These are phyloP conservation scores for Lasiodiplodia sp. DNA, from an alignment of 2,329 filamentous ascomycete genomes.

Conservation along the genomic window DNA sequence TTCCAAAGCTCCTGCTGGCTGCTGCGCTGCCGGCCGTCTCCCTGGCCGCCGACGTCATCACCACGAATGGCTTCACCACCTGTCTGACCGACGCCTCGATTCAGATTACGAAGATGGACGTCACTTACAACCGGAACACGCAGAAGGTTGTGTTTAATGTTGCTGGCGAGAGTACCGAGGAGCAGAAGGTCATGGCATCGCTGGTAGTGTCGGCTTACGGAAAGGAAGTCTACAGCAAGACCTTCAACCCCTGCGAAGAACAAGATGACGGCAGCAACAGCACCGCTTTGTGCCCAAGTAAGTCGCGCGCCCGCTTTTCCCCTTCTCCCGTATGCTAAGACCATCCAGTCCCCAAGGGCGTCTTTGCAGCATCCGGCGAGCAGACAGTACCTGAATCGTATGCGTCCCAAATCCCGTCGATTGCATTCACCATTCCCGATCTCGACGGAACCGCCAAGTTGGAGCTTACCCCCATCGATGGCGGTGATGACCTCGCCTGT, in stretches of 20 bases:
- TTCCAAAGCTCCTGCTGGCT: slow-evolving; percentile 47
- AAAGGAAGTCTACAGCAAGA: slow-evolving; percentile 76
- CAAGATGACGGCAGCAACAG: slow-evolving; percentile 68
- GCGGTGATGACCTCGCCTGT: slow-evolving; percentile 74
- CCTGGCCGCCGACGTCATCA: slow-evolving; percentile 74
- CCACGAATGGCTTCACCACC: slow-evolving; percentile 79
- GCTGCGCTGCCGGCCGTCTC: slow-evolving; percentile 54
- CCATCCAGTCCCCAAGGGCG: slow-evolving; percentile 70
- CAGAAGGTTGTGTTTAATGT: slow-evolving; percentile 82
- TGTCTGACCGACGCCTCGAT: slow-evolving; percentile 70
- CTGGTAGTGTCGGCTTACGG: slow-evolving; percentile 87
- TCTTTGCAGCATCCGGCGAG: slow-evolving; percentile 74
- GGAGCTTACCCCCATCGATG: slow-evolving; percentile 70
- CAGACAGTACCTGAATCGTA: slow-evolving; percentile 76
- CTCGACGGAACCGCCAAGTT: slow-evolving; percentile 86
- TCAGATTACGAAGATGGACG: slow-evolving; percentile 74
- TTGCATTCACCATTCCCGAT: slow-evolving; percentile 90
- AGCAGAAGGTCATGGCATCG: slow-evolving; percentile 80
- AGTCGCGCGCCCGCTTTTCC: slow-evolving; percentile 35
- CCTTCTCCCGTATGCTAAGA: slow-evolving; percentile 34
- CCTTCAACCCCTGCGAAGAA: slow-evolving; percentile 81
- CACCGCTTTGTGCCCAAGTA: slow-evolving; percentile 76
- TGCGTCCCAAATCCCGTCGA: slow-evolving; percentile 78
- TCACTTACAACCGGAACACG: slow-evolving; percentile 78
- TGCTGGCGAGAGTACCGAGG: slow-evolving; percentile 73